Base-by-base conservation (phyloP, 2,329 filamentous ascomycete genomes). In the Pestalotiopsis fici region DNA sequence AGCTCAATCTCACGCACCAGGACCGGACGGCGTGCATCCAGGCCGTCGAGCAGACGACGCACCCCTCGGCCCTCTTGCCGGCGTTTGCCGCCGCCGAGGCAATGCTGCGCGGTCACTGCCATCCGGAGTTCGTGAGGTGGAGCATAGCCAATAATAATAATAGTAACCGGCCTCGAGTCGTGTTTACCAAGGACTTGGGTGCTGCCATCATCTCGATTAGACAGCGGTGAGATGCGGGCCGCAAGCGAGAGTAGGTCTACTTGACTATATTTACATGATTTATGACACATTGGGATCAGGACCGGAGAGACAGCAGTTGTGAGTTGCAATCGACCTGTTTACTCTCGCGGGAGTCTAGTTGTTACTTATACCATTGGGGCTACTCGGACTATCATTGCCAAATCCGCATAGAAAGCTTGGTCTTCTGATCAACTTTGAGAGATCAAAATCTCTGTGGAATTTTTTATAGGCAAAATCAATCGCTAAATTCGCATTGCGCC, bases 51-150 rank as follows among this genome's bases (percentile, higher is more conserved):
- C 76, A 80, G 39, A 84, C 83, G 0, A 84, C 82, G 2, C 82
- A 84, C 70, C 82, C 83, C 1, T 82, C 82, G 0, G 80, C 81
- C 1, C 77, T 84, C 4, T 74, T 82, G 0, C 77, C 79, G 0
- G 80, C 79, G 7, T 80, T 81, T 56, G 70, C 79, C 13, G 73
- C 77, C 5, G 75, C 78, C 65, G 82, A 83, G 66, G 71, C 76
- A 13, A 69, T 73, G 3, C 74, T 84, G 15, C 75, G 79, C 62
- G 74, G 75, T 28, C 75, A 77, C 57, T 76, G 77, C 4, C 81
- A 83, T 67, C 80, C 81, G 2, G 76, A 76, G 47, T 84, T 84
- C 72, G 69, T 81, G 43, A 73, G 69, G 43, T 80, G 79, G 78
- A 76, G 76, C 62, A 73, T 78, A 25, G 74, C 75, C 69, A 83